Evolutionary conservation across 2,329 filamentous ascomycete species (phyloP), one percentile per base, ranked within the genome.

Genomic region (Epichloe elymi): DNA sequence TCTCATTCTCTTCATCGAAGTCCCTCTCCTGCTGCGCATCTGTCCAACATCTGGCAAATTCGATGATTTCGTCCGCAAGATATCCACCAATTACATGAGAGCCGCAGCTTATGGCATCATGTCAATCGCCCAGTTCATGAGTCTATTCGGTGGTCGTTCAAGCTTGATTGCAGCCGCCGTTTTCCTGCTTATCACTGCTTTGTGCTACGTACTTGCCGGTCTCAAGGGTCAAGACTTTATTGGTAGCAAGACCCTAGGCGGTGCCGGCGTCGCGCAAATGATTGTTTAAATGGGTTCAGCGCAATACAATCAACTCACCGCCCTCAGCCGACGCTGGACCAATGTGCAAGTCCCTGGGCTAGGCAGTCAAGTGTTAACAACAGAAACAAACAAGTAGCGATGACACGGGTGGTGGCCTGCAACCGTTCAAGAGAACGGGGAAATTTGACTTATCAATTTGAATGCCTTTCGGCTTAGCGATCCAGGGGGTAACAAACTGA

Each of bases 11-110:
- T 93, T 93, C 70, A 77, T 91, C 64, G 87, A 98, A 69, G 84
- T 98, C 17, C 93, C 93, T 30, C 83, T 97, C 53, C 86, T 98
- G 52, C 83, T 98, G 55, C 87, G 93, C 70, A 96, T 98, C 73
- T 98, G 93, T 74, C 93, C 93, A 53, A 98, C 93, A 5, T 97
- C 91, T 14, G 70, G 83, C 57, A 82, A 79, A 57, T 98, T 98
- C 72, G 93, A 98, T 68, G 74, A 72, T 58, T 84, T 89, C 66
- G 91, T 98, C 68, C 89, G 91, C 69, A 84, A 80, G 63, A 87
- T 98, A 74, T 88, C 88, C 56, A 95, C 90, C 53, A 97, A 96
- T 75, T 97, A 90, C 74, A 94, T 93, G 83, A 89, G 93, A 70
- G 91, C 91, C 19, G 85, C 74, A 52, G 85, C 95, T 65, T 98